Evolutionary conservation across 2,329 filamentous ascomycete genomes (phyloP).

Genomic region (Ceratocystis alfenasii): DNA sequence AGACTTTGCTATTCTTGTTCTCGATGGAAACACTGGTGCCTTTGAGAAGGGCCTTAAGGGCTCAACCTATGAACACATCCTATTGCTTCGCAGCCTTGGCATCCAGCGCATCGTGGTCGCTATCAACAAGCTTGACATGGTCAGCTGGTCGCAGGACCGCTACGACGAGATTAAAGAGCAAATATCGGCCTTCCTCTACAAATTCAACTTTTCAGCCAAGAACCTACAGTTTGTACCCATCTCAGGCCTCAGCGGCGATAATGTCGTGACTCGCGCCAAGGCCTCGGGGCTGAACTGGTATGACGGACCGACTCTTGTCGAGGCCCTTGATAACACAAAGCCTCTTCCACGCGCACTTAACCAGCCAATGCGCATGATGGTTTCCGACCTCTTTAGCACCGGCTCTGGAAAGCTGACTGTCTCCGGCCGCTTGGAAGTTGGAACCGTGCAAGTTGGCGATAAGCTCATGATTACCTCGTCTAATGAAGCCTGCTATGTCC

Average conservation of each 20-base stretch:
- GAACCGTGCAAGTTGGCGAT: constrained; percentile 75
- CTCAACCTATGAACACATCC: constrained; percentile 85
- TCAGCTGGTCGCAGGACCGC: constrained; percentile 67
- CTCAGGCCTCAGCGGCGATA: constrained; percentile 79
- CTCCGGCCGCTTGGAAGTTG: constrained; percentile 73
- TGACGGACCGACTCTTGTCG: constrained; percentile 61
- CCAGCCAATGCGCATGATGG: constrained; percentile 73
- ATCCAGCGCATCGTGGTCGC: constrained; percentile 79
- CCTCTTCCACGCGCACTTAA: constrained; percentile 54
- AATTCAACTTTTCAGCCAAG: constrained; percentile 69
- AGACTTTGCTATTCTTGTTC: constrained; percentile 87
- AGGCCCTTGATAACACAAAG: constrained; percentile 75
- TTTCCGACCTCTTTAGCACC: constrained; percentile 76
- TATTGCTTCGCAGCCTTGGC: constrained; percentile 81
- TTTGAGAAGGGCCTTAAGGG: constrained; percentile 90
- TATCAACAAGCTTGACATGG: constrained; percentile 88
- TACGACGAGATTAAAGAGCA: constrained; percentile 80
- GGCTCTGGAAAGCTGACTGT: constrained; percentile 70
- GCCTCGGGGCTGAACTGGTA: constrained; percentile 58
- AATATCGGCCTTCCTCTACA: constrained; percentile 67
- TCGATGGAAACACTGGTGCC: constrained; percentile 79
- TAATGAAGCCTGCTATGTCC: constrained; percentile 64
- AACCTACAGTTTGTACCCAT: constrained; percentile 81
- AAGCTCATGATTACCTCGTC: constrained; percentile 67
- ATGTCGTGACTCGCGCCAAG: constrained; percentile 50